These are phyloP conservation scores for Botryotinia calthae DNA, from an alignment of 2,329 filamentous ascomycete species.

Conservation along the genomic window DNA sequence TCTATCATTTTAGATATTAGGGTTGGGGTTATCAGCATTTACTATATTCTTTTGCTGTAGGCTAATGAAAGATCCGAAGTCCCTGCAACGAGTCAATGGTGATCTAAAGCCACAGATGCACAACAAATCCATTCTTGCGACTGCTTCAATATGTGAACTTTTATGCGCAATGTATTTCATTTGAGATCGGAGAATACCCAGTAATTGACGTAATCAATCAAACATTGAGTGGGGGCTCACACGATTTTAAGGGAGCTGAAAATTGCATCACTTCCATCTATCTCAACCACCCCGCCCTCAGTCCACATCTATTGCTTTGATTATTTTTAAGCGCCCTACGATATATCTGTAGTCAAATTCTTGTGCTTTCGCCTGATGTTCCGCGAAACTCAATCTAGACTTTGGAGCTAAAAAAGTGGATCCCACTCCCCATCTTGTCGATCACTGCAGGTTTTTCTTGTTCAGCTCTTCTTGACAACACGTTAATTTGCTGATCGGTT, in stretches of 20 bases:
- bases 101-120: background rate
- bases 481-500: background rate
- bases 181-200: fast-evolving
- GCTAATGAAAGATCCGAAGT: background rate
- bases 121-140: background rate
- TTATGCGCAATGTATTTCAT: background rate
- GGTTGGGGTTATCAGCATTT: background rate
- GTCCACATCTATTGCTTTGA: background rate
- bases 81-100: background rate
- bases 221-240: background rate
- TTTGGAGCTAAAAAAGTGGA: background rate
- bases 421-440: background rate
- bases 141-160: background rate
- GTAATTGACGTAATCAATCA: background rate
- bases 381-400: background rate
- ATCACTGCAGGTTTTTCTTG: background rate
- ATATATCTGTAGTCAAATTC: background rate
- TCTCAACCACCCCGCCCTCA: background rate
- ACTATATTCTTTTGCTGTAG: background rate
- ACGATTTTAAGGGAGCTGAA: background rate
- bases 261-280: background rate
- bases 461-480: background rate
- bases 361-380: background rate
- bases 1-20: background rate
- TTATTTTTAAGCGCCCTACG: background rate